phyloP scores from a whole-genome alignment of 176 grass and related monocot species.

The Zoysia pacifica region DNA sequence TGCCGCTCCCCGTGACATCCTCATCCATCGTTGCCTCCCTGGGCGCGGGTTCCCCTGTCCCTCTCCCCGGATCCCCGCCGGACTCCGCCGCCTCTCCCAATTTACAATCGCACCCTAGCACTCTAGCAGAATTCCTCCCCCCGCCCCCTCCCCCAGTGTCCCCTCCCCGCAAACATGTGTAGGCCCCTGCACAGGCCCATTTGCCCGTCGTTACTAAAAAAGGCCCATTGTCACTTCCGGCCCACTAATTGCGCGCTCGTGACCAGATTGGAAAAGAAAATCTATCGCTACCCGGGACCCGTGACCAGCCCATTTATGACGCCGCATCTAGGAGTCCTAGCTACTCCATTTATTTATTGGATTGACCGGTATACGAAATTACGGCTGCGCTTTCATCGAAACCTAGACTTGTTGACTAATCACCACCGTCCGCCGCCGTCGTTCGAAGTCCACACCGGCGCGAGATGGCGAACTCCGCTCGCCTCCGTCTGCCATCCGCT shows the following conservation, averaged over 20 bases:
- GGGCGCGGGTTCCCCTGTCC: neutral
- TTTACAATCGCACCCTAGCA: no score
- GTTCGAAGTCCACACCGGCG: neutral
- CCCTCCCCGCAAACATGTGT: no score
- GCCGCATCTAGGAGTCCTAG: no score
- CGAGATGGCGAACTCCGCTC: conserved; percentile 29
- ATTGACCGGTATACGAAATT: neutral
- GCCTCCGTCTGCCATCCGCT: conserved; percentile 7
- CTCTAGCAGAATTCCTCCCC: neutral
- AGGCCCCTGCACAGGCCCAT: neutral
- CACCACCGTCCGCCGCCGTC: neutral
- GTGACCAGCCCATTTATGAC: neutral
- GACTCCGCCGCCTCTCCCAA: neutral
- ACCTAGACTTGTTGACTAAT: neutral
- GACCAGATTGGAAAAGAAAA: neutral
- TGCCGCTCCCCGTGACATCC: conserved; percentile 55
- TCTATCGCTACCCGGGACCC: neutral
- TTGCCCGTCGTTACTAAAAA: no score
- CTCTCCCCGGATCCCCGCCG: neutral
- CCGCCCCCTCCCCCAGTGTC: neutral
- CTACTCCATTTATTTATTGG: neutral
- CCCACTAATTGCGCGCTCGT: no score
- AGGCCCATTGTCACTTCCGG: no score
- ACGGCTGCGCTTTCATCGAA: neutral
- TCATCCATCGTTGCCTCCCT: conserved; percentile 56